phyloP scores from a whole-genome alignment of 345 rosid genomes.

The Sonneratia alba region DNA sequence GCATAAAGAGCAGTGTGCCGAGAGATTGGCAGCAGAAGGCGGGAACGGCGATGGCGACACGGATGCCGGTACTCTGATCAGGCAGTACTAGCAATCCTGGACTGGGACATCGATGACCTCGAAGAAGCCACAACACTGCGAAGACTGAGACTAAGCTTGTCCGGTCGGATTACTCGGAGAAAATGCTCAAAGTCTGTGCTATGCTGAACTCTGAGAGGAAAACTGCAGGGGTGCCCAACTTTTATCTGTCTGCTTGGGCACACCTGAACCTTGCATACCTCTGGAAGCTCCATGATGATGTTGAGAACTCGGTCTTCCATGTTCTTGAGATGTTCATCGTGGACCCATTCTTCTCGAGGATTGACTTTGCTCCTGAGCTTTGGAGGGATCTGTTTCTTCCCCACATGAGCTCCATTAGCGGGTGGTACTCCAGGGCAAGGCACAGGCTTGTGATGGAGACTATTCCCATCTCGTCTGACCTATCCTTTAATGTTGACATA shows the following conservation, averaged over 20 bases:
- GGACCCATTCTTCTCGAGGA: slow-evolving; percentile 60
- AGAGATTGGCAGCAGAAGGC: slow-evolving; percentile 55
- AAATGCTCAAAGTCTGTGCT: slow-evolving; percentile 62
- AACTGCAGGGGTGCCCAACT: slow-evolving; percentile 67
- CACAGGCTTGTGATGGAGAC: slow-evolving; percentile 47
- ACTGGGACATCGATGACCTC: slow-evolving; percentile 66
- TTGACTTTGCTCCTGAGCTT: slow-evolving; percentile 54
- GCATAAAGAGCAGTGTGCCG: slow-evolving; percentile 61
- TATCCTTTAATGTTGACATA: slow-evolving; percentile 45
- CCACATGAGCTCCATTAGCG: slow-evolving; percentile 50
- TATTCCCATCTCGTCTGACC: slow-evolving; percentile 44
- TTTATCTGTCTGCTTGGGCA: slow-evolving; percentile 69
- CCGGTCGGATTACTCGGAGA: slow-evolving; percentile 48
- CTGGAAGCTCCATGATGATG: slow-evolving; percentile 36
- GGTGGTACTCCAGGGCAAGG: slow-evolving; percentile 61
- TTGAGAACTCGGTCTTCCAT: slow-evolving; percentile 31
- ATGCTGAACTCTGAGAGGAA: slow-evolving; percentile 38
- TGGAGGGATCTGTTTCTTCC: slow-evolving; percentile 61
- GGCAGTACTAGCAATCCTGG: slow-evolving; percentile 52
- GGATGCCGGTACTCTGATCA: slow-evolving; percentile 52
- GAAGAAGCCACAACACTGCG: slow-evolving; percentile 56
- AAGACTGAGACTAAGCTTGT: slow-evolving; percentile 52
- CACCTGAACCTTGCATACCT: slow-evolving; percentile 50
- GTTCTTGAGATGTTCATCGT: slow-evolving; percentile 50
- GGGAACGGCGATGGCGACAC: slow-evolving; percentile 21